Evolutionary conservation across 768 basidiomycete species (phyloP).

Genomic region (Holtermanniella nyarrowii): DNA sequence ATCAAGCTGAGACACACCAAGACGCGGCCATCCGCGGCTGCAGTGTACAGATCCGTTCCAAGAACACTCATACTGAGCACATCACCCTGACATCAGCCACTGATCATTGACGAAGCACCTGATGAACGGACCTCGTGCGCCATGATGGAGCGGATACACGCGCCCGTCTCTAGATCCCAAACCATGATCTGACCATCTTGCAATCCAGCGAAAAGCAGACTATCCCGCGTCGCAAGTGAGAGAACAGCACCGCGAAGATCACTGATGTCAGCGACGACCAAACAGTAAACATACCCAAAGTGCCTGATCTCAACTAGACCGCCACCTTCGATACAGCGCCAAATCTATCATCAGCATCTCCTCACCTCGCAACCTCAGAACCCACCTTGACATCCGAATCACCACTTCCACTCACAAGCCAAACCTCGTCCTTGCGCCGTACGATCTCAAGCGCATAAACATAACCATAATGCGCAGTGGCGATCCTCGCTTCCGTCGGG

Average conservation of each 20-base stretch:
- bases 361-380: conserved; percentile 27
- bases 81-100: conserved; percentile 47
- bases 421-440: conserved; percentile 39
- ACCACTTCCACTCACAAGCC: conserved; percentile 76
- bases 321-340: conserved; percentile 25
- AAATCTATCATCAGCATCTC: conserved; percentile 8
- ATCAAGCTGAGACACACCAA: conserved; percentile 42
- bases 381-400: conserved; percentile 73
- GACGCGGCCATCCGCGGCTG: conserved; percentile 53
- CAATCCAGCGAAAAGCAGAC: conserved; percentile 81
- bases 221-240: conserved; percentile 61
- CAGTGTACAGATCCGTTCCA: conserved; percentile 49
- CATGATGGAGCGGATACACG: conserved; percentile 73
- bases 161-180: conserved; percentile 80
- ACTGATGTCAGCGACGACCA: neutral
- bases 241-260: conserved; percentile 60
- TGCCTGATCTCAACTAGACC: conserved; percentile 19
- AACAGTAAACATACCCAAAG: neutral
- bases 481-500: conserved; percentile 59
- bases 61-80: conserved; percentile 70
- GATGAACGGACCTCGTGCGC: conserved; percentile 57
- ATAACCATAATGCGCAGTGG: conserved; percentile 90
- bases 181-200: conserved; percentile 90
- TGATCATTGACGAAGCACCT: neutral
- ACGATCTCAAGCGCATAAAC: conserved; percentile 67